Percentiles rank a stretch among this genome's conserved stretches.
phyloP scores from a whole-genome alignment of 2,329 filamentous ascomycete species.

The Chrysoporthe deuterocubensis region DNA sequence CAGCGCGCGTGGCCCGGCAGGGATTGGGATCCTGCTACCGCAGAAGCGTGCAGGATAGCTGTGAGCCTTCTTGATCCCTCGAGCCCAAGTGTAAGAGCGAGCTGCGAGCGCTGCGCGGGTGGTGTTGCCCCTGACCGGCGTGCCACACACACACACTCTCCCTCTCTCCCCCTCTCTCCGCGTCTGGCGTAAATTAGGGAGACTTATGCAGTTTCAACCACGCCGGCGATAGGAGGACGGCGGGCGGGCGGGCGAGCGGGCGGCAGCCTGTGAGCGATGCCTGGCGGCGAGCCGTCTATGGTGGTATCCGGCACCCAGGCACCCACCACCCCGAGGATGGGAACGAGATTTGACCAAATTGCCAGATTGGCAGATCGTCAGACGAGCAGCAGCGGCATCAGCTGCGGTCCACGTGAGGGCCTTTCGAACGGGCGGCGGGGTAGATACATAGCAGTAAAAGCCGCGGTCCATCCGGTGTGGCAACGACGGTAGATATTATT shows the following conservation, averaged over 20 bases:
- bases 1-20: constrained; percentile 15
- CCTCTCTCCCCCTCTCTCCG: not conserved
- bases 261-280: not conserved
- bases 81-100: not conserved
- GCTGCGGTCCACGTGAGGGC: not conserved
- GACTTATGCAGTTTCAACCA: constrained; percentile 1
- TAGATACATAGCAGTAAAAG: not conserved
- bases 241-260: no score
- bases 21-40: constrained; percentile 8
- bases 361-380: not conserved
- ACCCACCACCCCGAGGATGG: not conserved
- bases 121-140: constrained; percentile 4
- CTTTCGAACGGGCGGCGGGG: not conserved
- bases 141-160: not conserved
- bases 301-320: no score
- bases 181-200: constrained; percentile 10
- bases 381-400: not conserved
- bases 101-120: not conserved
- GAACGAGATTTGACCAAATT: not conserved
- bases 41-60: not conserved
- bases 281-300: not conserved
- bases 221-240: not conserved
- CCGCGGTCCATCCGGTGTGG: not conserved
- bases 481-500: not conserved
- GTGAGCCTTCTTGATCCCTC: constrained; percentile 10